Base-by-base conservation (phyloP, 1,139 yeast species). In the Suhomyces wounanorum region DNA sequence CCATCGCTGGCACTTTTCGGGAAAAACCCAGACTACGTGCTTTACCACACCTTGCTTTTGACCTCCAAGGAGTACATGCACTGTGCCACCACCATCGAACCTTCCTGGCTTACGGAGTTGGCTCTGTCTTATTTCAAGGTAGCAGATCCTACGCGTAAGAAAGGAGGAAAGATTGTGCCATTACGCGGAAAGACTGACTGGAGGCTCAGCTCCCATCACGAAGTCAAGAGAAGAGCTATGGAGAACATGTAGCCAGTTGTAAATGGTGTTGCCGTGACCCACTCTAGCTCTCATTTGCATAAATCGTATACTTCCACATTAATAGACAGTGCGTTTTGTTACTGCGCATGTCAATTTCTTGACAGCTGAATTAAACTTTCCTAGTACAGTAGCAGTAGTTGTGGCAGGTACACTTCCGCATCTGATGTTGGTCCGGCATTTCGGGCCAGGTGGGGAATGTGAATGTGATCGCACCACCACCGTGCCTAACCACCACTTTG, bases 31-130 rank as follows among this genome's bases (percentile, higher is more conserved):
- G 91, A 87, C 55, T 88, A 87, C 62, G 95, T 91, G 48, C 74
- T 94, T 2, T 94, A 91, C 63, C 96, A 92, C 63, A 86, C 95
- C 6, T 73, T 94, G 50, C 73, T 92, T 43, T 74, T 89, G 60
- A 94, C 98, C 0, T 79, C 90, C 5, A 84, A 84, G 62, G 98
- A 92, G 72, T 94, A 91, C 66, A 90, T 94, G 97, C 95, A 90
- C 53, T 87, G 90, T 59, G 88, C 85, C 8, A 86, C 96, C 0
- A 77, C 81, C 4, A 85, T 94, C 47, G 95, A 90, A 51, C 92
- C 97, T 0, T 76, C 77, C 56, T 92, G 98, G 97, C 73, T 94
- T 40, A 76, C 86, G 8, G 91, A 88, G 59, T 79, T 83, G 38
- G 98, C 98, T 1, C 97, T 99, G 1, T 83, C 84, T 48, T 92